phyloP scores from a whole-genome alignment of 768 basidiomycete species.

The Hortiboletus campestris region DNA sequence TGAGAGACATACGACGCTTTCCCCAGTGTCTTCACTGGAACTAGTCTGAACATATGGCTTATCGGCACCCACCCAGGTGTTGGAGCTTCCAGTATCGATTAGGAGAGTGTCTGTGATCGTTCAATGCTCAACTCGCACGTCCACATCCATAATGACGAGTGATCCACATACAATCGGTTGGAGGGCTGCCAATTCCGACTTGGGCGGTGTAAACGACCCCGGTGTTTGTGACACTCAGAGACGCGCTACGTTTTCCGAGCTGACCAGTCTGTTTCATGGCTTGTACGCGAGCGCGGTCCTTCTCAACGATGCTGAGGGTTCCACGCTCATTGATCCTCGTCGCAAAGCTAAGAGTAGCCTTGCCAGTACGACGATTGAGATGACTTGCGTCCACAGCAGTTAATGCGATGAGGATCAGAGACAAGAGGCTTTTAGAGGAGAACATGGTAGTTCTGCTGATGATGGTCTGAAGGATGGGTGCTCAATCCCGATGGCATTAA shows the following conservation, averaged over 20 bases:
- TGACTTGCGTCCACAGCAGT: not conserved
- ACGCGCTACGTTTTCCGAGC: slow-evolving; percentile 4
- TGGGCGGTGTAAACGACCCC: slow-evolving; percentile 25
- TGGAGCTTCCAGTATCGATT: slow-evolving; percentile 17
- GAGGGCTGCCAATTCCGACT: slow-evolving; percentile 25
- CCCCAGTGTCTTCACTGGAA: slow-evolving; percentile 15
- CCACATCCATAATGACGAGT: not conserved
- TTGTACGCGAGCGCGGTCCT: slow-evolving; percentile 14
- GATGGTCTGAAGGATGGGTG: too few relatives aligned
- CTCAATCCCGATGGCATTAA: too few relatives aligned
- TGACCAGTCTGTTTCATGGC: not conserved
- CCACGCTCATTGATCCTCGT: slow-evolving; percentile 11
- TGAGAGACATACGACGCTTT: slow-evolving; percentile 11
- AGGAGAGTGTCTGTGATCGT: slow-evolving; percentile 20
- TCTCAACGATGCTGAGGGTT: slow-evolving; percentile 6
- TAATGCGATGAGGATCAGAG: not conserved
- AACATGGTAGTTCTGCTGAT: not conserved
- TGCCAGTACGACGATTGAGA: not conserved
- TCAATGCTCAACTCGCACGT: not conserved
- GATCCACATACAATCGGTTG: slow-evolving; percentile 23
- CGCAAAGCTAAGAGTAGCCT: slow-evolving; percentile 9
- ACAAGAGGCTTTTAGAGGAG: not conserved
- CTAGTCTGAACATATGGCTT: slow-evolving; percentile 12
- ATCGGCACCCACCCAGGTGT: slow-evolving; percentile 24
- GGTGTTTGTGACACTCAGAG: slow-evolving; percentile 17